These are phyloP conservation scores for Nemania sp. DNA, from an alignment of 2,329 filamentous ascomycete genomes.

Conservation along the genomic window DNA sequence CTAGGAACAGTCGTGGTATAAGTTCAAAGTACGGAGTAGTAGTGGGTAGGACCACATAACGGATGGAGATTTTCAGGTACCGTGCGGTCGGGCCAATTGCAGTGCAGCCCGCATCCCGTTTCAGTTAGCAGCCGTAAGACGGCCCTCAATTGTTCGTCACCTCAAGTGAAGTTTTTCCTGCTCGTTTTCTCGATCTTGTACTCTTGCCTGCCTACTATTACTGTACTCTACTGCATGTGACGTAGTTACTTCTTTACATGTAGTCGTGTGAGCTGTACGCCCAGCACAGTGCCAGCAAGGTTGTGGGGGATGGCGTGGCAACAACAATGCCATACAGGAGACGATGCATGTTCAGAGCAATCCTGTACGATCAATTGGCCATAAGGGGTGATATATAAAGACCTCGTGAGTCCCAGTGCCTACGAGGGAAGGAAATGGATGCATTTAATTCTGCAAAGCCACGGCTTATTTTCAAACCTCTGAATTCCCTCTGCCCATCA, in stretches of 20 bases:
- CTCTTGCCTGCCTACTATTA: background rate
- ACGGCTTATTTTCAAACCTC: background rate
- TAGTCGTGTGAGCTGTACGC: conserved; percentile 4
- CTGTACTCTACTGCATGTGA: conserved; percentile 7
- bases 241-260: conserved; percentile 11
- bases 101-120: conserved; percentile 32
- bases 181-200: conserved; percentile 1
- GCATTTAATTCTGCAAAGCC: conserved; percentile 8
- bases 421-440: background rate
- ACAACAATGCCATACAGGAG: conserved; percentile 11
- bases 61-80: conserved; percentile 37
- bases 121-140: conserved; percentile 31
- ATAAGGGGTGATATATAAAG: conserved; percentile 21
- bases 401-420: conserved; percentile 15
- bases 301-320: conserved; percentile 13
- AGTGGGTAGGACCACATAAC: conserved; percentile 1
- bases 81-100: conserved; percentile 34
- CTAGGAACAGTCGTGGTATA: background rate
- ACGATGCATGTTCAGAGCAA: conserved; percentile 1
- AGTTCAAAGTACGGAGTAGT: background rate
- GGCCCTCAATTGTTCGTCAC: conserved; percentile 30
- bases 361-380: background rate
- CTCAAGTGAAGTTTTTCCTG: conserved; percentile 24
- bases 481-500: conserved; percentile 11
- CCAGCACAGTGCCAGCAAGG: conserved; percentile 16